A percentile compares a stretch with the other conserved stretches of the same genome.
phyloP scores from a whole-genome alignment of 345 rosid species.

The Eucalyptus cloeziana region DNA sequence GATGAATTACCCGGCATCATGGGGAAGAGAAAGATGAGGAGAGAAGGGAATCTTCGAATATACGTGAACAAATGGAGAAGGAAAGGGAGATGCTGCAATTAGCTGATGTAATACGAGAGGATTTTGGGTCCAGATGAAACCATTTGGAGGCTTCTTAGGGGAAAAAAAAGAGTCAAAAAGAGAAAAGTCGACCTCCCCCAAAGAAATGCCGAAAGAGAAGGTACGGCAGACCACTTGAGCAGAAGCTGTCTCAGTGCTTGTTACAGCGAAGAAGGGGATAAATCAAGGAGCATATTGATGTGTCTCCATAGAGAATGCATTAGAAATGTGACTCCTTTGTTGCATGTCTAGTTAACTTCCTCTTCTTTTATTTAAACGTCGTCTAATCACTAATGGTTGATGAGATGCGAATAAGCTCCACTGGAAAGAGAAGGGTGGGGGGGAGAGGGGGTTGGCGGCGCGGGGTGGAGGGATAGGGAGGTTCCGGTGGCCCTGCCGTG shows the following conservation, averaged over 20 bases:
- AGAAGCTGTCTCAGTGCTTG: slow-evolving; percentile 23
- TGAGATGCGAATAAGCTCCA: background rate
- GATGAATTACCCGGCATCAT: slow-evolving; percentile 65
- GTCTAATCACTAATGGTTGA: background rate
- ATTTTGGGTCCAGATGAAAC: slow-evolving; percentile 59
- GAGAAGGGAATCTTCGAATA: slow-evolving; percentile 48
- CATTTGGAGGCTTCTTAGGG: slow-evolving; percentile 58
- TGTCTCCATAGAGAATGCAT: background rate
- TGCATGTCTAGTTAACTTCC: background rate
- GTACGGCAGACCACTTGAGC: slow-evolving; percentile 33
- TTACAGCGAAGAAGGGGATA: slow-evolving; percentile 4
- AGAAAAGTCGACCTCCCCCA: slow-evolving; percentile 26
- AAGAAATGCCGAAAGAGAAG: slow-evolving; percentile 30
- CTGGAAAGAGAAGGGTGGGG: too few species aligned
- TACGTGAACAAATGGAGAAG: slow-evolving; percentile 58
- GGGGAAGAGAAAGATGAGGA: slow-evolving; percentile 49
- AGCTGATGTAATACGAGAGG: slow-evolving; percentile 62
- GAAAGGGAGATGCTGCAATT: slow-evolving; percentile 75
- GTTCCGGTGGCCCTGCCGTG: background rate
- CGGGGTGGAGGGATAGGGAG: too few species aligned
- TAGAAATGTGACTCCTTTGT: background rate
- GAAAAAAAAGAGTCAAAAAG: slow-evolving; percentile 34
- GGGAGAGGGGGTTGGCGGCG: accelerated
- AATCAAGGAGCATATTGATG: background rate
- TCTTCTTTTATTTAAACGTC: background rate